Evolutionary conservation across 371 early-diverging fungal species (phyloP).

Genomic region (Syncephalastrum sp.): DNA sequence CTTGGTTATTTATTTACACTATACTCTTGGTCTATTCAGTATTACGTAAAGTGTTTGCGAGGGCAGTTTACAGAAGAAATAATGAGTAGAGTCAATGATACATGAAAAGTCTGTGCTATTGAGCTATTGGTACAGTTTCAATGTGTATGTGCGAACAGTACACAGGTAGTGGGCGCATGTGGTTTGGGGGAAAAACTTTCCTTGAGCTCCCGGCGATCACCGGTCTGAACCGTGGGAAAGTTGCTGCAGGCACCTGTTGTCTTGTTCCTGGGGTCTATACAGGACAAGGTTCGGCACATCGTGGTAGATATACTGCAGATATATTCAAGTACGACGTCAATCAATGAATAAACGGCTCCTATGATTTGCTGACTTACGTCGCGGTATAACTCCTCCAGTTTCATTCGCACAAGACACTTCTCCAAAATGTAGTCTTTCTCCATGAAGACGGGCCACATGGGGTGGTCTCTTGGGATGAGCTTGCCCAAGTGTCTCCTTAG

Average conservation of each 20-base stretch:
- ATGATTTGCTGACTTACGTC: conserved; percentile 45
- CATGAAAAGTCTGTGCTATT: no score
- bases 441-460: conserved; percentile 51
- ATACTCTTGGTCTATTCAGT: no score
- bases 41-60: no score
- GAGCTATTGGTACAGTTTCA: no score
- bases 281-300: conserved; percentile 66
- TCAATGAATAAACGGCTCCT: background rate
- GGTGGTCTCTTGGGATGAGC: conserved; percentile 47
- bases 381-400: conserved; percentile 67
- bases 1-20: no score
- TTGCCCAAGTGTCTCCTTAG: conserved; percentile 48
- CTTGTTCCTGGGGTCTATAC: conserved; percentile 32
- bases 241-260: background rate
- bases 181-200: no score
- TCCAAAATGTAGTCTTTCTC: conserved; percentile 41
- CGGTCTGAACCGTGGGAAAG: no score
- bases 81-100: no score
- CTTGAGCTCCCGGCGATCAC: no score
- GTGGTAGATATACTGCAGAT: conserved; percentile 53
- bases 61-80: no score
- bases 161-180: no score
- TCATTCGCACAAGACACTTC: conserved; percentile 72
- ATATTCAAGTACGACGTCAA: background rate
- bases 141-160: no score